phyloP scores from a whole-genome alignment of 75 land plant genomes.

The Isoetes taiwanensis region DNA sequence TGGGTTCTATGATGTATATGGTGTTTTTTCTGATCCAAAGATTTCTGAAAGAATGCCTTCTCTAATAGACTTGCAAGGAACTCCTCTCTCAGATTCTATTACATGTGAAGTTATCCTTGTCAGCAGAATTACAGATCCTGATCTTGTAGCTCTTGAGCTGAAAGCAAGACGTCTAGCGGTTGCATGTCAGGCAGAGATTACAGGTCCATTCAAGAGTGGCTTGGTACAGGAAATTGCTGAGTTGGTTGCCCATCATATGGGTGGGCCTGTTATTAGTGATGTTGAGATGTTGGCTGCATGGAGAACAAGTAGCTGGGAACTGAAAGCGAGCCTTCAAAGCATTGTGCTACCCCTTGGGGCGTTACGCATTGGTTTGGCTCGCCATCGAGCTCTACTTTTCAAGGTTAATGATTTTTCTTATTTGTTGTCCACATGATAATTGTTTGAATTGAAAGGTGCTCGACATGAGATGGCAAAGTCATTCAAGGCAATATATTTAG shows the following conservation, averaged over 20 bases:
- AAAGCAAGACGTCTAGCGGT: conserved; percentile 19
- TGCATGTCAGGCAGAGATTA: conserved; percentile 15
- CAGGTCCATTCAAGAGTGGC: conserved; percentile 15
- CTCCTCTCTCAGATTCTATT: conserved; percentile 23
- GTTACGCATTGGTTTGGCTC: conserved; percentile 59
- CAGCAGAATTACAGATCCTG: conserved; percentile 39
- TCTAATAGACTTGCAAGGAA: conserved; percentile 52
- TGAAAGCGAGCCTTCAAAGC: conserved; percentile 29
- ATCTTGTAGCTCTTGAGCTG: conserved; percentile 42
- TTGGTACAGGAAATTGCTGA: conserved; percentile 54
- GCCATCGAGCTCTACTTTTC: conserved; percentile 76
- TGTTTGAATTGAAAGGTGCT: no score
- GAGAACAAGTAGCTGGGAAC: conserved; percentile 31
- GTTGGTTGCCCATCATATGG: conserved; percentile 63
- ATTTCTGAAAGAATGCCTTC: conserved; percentile 46
- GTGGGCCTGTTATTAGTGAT: conserved; percentile 66
- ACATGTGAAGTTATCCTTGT: conserved; percentile 63
- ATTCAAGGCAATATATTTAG: no score
- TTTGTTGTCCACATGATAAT: no score
- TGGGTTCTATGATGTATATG: conserved; percentile 84
- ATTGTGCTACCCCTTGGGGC: conserved; percentile 63
- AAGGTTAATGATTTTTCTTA: conserved; percentile 32
- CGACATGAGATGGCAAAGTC: no score
- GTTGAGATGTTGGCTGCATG: conserved; percentile 49
- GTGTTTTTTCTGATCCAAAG: conserved; percentile 26